Conservation (phyloP, 164 flowering plant species). For the Stephania japonica region DNA sequence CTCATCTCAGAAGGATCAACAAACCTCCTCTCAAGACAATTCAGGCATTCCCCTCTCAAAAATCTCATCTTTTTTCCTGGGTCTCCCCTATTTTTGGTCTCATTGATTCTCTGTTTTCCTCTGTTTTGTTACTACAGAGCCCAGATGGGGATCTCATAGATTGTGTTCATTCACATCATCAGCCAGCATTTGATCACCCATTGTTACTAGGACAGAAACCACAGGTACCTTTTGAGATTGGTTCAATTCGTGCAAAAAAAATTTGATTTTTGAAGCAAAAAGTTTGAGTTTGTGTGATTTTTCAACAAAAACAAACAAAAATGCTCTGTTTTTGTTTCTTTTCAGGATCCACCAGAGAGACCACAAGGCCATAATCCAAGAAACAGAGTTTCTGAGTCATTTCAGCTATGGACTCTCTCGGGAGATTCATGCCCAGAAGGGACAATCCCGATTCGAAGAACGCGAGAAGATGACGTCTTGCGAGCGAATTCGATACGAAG, state of each 20-base stretch:
- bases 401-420: slow-evolving; percentile 55
- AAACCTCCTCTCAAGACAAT: slow-evolving; percentile 84
- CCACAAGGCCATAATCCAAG: slow-evolving; percentile 40
- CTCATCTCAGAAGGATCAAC: slow-evolving; percentile 68
- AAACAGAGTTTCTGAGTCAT: slow-evolving; percentile 16
- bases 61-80: not conserved
- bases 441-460: slow-evolving; percentile 85
- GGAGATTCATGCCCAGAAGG: slow-evolving; percentile 83
- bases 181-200: slow-evolving; percentile 99
- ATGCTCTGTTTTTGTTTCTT: slow-evolving; percentile 1
- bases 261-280: not conserved
- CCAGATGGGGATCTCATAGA: slow-evolving; percentile 97
- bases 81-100: slow-evolving; percentile 5
- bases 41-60: slow-evolving; percentile 40
- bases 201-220: slow-evolving; percentile 72
- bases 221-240: slow-evolving; percentile 39
- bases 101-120: slow-evolving; percentile 2
- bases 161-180: slow-evolving; percentile 80
- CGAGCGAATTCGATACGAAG: slow-evolving; percentile 46
- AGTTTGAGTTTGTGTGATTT: not conserved
- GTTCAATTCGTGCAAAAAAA: not conserved
- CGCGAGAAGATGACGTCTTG: slow-evolving; percentile 54
- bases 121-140: slow-evolving; percentile 46
- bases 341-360: slow-evolving; percentile 71
- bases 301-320: no score